Base-by-base conservation (phyloP, 2,329 filamentous ascomycete genomes). In the Hymenoscyphus scutula region DNA sequence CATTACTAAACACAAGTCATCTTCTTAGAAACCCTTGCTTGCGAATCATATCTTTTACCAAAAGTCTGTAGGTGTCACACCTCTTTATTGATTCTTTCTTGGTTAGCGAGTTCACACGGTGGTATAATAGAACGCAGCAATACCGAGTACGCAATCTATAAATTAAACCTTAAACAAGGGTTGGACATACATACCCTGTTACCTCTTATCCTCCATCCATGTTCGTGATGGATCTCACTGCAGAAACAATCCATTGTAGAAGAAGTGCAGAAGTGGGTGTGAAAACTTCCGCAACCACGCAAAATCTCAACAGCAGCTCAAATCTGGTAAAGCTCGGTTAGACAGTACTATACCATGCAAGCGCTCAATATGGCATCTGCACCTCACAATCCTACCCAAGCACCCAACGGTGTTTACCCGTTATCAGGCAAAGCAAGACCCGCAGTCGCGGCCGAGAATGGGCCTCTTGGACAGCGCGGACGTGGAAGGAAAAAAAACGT, bases 341-440 rank as follows among this genome's bases (percentile, higher is more conserved):
- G 45, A 51, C 41, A 19, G 45, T 51, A 51, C 19, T 23, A 25
- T 13, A 4, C 19, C 23, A 51, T 51, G 19, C 45, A 37, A 3
- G 13, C 17, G 34, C 13, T 37, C 45, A 51, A 15, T 23, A 23
- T 51, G 45, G 19, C 8, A 23, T 48, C 41, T 23, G 41, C 41
- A 48, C n/a, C 8, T 48, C 23, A 11, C n/a, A 23, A 13, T 48
- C 7, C 19, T 51, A 51, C 45, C 45, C 19, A 51, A 51, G 45
- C 45, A 51, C 19, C 19, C 19, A 25, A 10, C 45, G 45, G 45
- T 51, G 19, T 25, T 51, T 51, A 51, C 45, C 45, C 45, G 45
- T 13, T 25, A 51, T 51, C 45, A 51, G 45, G 45, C 45, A 51
- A 51, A 51, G 45, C 10, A 23, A 51, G 45, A 51, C 19, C 45